Evolutionary conservation across 441 rosid genomes (phyloP), one percentile per base, ranked within the genome.

Genomic region (Populus trichocarpa): DNA sequence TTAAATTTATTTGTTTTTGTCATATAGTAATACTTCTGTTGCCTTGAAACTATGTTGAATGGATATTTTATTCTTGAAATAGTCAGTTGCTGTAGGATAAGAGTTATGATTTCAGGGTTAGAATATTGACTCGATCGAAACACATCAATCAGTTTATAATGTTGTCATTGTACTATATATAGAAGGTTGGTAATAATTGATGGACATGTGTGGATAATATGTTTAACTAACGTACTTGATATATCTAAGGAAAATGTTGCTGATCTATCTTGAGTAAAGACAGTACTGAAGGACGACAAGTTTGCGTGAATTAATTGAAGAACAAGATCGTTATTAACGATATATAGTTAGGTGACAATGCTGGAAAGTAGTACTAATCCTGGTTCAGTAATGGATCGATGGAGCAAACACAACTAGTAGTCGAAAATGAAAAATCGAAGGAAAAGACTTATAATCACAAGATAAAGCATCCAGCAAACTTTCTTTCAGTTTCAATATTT

Each of bases 1-100:
- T 74, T 63, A 57, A 65, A 23, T 74, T 72, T 40, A 73, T 28
- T 57, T 77, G 70, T 64, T 73, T 78, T 50, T 76, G 74, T 67
- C 79, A 65, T 63, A 28, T 30, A 70, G 22, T 59, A 59, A 2
- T 69, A 67, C 36, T 23, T 66, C 20, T 20, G 63, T 57, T 57
- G 63, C 63, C 63, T 57, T 57, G 63, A 57, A 57, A 57, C 63
- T 18, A 57, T 57, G 63, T 57, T 20, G 63, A 57, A 20, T n/a
- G 22, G 22, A 20, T 57, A 20, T 20, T 57, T 57, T 57, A 8
- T 57, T n/a, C 63, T 20, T 57, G 63, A 40, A 40, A 40, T 40
- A 40, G 50, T 10, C 13, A 40, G 50, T 40, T 40, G 13, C 13
- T 40, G 50, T 32, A 32, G 33, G 33, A 32, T 32, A 32, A 32